Evolutionary conservation across 257 asterid species (phyloP).

Genomic region (Striga asiatica): DNA sequence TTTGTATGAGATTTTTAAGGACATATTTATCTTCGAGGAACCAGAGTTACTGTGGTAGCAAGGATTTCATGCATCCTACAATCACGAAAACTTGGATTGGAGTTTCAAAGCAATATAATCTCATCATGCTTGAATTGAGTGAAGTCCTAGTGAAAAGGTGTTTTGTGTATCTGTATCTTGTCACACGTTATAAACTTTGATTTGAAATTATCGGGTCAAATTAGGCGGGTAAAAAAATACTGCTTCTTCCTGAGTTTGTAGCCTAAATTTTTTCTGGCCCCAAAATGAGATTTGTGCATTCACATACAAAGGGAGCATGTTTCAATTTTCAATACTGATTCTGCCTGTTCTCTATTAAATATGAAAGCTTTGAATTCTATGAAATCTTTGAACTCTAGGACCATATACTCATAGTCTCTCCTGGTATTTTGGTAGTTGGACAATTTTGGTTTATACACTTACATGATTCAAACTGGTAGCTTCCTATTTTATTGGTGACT

Average conservation of each 20-base stretch:
- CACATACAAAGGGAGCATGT: not conserved
- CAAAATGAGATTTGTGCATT: not conserved
- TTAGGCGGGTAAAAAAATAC: not conserved
- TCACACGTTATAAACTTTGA: not conserved
- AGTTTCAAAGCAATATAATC: not conserved
- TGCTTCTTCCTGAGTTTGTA: not conserved
- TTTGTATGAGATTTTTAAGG: not conserved
- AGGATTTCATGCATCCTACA: not conserved
- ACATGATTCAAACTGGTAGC: not conserved
- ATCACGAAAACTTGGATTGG: not conserved
- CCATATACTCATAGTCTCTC: not conserved
- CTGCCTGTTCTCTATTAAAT: not conserved
- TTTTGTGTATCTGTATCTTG: not conserved
- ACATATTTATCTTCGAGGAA: not conserved
- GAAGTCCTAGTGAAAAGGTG: not conserved
- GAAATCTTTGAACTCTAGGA: not conserved
- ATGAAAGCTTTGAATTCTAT: not conserved
- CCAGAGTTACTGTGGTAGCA: not conserved
- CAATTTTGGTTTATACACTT: not conserved
- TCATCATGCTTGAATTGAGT: not conserved
- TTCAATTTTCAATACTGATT: conserved; percentile 3
- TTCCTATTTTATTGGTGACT: not conserved
- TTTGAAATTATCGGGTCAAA: not conserved
- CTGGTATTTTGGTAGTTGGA: not conserved
- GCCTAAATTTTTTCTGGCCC: not conserved